Evolutionary conservation across 768 basidiomycete species (phyloP), one percentile per base, ranked within the genome.

Genomic region (Tylopilus cervinicoccineus): DNA sequence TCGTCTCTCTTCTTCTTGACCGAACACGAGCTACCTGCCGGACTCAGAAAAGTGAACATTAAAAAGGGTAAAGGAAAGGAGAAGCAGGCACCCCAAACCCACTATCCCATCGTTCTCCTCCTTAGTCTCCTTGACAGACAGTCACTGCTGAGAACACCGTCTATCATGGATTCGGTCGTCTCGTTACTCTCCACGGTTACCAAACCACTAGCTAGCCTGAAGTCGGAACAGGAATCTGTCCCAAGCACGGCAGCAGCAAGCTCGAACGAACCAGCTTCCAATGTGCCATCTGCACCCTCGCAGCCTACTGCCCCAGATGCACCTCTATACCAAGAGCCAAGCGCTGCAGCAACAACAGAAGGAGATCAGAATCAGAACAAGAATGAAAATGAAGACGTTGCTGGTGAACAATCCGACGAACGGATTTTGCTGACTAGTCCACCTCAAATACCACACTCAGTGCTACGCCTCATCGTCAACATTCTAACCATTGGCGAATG

Each of bases 31-130:
- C 73, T 93, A 28, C 85, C 88, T 6, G 76, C 76, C n/a, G 86
- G 87, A 38, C 76, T 94, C 14, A 81, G 83, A 53, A 80, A 83
- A 55, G 67, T 74, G 12, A 68, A 76, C 7, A 79, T 79, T 17
- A 90, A 87, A 69, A 96, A 96, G 67, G 93, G 93, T 9, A 97
- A 96, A 68, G 94, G 92, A 19, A 97, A 96, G 66, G 94, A 97
- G 63, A 92, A 88, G 60, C 86, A 84, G 56, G 71, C 72, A 3
- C 74, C 86, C 0, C 87, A 88, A 59, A 85, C 85, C 0, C 87
- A 94, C 56, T 96, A 87, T 65, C 95, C 95, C 6, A 84, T 99
- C 46, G 92, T 95, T 43, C 76, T 94, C 7, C 73, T 99, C 5
- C 78, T 99, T 22, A 80, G 88, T 26, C 76, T 99, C 12, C 76